A percentile compares a stretch with the other conserved stretches of the same genome.
Evolutionary conservation across 2,329 filamentous ascomycete species (phyloP).

Genomic region (Thielaviopsis populi): DNA sequence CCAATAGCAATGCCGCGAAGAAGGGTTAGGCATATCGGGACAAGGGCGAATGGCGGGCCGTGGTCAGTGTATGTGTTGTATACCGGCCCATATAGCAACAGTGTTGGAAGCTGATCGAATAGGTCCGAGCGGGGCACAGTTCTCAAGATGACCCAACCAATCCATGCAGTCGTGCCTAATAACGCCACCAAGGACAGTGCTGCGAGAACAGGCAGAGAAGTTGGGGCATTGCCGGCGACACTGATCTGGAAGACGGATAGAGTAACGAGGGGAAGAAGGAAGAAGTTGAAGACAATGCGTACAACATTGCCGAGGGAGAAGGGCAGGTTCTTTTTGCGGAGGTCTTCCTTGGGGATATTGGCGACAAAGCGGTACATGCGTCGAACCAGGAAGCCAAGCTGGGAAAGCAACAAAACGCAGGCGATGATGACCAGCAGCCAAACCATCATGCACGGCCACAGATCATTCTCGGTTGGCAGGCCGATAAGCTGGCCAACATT

Average conservation of each 20-base stretch:
- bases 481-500: slow-evolving; percentile 68
- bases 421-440: slow-evolving; percentile 71
- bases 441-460: slow-evolving; percentile 89
- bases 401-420: slow-evolving; percentile 51
- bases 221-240: slow-evolving; percentile 50
- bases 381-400: slow-evolving; percentile 60
- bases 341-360: slow-evolving; percentile 65
- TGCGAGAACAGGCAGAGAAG: slow-evolving; percentile 58
- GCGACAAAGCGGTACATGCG: slow-evolving; percentile 62
- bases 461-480: slow-evolving; percentile 57
- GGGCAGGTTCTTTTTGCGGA: slow-evolving; percentile 80
- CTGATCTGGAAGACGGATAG: slow-evolving; percentile 87
- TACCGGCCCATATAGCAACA: slow-evolving; percentile 78
- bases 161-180: slow-evolving; percentile 59
- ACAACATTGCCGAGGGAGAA: slow-evolving; percentile 69
- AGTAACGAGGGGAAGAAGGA: slow-evolving; percentile 72
- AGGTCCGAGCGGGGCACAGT: slow-evolving; percentile 73
- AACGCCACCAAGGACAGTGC: slow-evolving; percentile 59
- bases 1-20: slow-evolving; percentile 81
- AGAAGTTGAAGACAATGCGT: slow-evolving; percentile 82
- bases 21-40: slow-evolving; percentile 73
- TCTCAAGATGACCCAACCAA: slow-evolving; percentile 63
- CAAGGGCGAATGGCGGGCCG: slow-evolving; percentile 74
- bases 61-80: slow-evolving; percentile 98
- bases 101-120: slow-evolving; percentile 83